Evolutionary conservation across 768 basidiomycete genomes (phyloP), one percentile per base, ranked within the genome.

Genomic region (Lentinula guzmanii): DNA sequence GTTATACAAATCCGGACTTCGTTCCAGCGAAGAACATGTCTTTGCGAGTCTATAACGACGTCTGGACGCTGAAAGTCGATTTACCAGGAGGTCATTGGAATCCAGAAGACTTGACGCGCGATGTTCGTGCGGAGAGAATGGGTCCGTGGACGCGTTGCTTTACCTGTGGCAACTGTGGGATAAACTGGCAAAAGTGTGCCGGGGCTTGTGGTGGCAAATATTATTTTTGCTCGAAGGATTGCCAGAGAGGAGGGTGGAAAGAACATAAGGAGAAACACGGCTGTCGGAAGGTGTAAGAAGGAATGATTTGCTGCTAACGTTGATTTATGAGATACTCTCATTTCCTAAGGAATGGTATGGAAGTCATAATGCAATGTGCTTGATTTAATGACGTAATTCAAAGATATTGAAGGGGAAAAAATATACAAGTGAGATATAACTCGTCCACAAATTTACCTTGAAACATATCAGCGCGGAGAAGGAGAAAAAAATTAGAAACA

Each of bases 71-170:
- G 15, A 64, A 64, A 34, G 34, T 71, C 45, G 70, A 72, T 54
- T 54, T 69, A 3, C 67, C 70, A 24, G 70, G 70, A 15, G 69
- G 68, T 11, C 53, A 66, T 33, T 70, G 69, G 57, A 66, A 70
- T 28, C 66, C 65, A 1, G 65, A 68, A 33, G 68, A 71, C 56
- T 53, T 67, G 52, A 64, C 64, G 52, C 67, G 67, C 35, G 71
- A 71, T 59, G 55, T 58, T 15, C 65, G 69, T 34, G 65, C 62
- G 2, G 69, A 67, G 43, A 63, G 60, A 51, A 63, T 64, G 37
- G 71, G 71, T 5, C 70, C 70, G 15, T 71, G 69, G 69, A 64
- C 64, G 64, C 52, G 64, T 9, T 72, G 70, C 56, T 70, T 70
- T 48, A 61, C 45, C 7, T 72, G 71, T 52, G 70, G 67, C 3